Evolutionary conservation across 2,329 filamentous ascomycete genomes (phyloP).

Genomic region (Penicillium vulpinum): DNA sequence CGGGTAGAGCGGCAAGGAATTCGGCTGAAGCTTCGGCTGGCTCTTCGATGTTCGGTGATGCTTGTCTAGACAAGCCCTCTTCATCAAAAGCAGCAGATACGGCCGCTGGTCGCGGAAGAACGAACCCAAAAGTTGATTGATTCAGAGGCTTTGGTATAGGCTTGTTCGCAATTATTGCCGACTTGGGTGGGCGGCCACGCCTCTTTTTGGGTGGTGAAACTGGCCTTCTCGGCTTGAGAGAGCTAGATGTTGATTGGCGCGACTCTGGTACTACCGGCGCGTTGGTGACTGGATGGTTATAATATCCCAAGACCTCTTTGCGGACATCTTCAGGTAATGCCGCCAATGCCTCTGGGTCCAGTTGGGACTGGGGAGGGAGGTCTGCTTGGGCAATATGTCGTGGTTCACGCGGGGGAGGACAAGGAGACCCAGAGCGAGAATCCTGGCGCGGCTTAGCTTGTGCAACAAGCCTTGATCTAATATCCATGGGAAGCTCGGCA

Average conservation of each 20-base stretch:
- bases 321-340: slow-evolving; percentile 84
- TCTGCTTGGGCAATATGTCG: slow-evolving; percentile 32
- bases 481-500: slow-evolving; percentile 79
- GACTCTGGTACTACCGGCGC: slow-evolving; percentile 46
- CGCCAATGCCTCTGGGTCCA: slow-evolving; percentile 81
- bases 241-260: slow-evolving; percentile 42
- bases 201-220: slow-evolving; percentile 68
- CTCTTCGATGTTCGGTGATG: slow-evolving; percentile 33
- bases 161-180: slow-evolving; percentile 53
- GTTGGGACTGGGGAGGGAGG: slow-evolving; percentile 67
- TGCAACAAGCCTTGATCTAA: slow-evolving; percentile 70
- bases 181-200: slow-evolving; percentile 53
- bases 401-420: slow-evolving; percentile 30
- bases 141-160: slow-evolving; percentile 54
- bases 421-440: slow-evolving; percentile 33
- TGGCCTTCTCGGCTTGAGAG: slow-evolving; percentile 45
- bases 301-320: slow-evolving; percentile 75
- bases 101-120: slow-evolving; percentile 37
- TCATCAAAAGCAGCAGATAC: slow-evolving; percentile 14
- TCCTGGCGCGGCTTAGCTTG: slow-evolving; percentile 46
- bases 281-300: slow-evolving; percentile 44
- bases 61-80: slow-evolving; percentile 18
- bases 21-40: slow-evolving; percentile 58
- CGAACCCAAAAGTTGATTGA: slow-evolving; percentile 78
- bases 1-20: slow-evolving; percentile 79